Conservation (phyloP, 176 grass and related monocot genomes). For the Oryza meridionalis region DNA sequence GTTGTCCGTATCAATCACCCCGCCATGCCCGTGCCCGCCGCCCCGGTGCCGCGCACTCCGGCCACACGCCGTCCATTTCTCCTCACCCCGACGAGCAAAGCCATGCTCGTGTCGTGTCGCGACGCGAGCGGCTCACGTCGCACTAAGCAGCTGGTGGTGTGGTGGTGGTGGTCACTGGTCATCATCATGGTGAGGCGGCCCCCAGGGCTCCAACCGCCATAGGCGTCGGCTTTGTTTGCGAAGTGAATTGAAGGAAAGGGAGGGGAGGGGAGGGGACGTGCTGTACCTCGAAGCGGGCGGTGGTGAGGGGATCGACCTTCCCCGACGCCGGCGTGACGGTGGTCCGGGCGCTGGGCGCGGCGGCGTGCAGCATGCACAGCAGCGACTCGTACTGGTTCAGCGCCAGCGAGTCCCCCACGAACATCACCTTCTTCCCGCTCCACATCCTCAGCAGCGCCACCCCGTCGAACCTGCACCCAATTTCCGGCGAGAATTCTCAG, state of each 20-base stretch:
- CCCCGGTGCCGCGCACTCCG: background rate
- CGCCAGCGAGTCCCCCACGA: conserved; percentile 92
- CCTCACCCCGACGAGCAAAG: no score
- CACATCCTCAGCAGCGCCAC: conserved; percentile 54
- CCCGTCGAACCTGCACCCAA: conserved; percentile 68
- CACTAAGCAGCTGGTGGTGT: no score
- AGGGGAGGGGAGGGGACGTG: background rate
- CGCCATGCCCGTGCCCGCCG: background rate
- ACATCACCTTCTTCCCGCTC: conserved; percentile 82
- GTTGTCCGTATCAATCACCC: background rate
- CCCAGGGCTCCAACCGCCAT: conserved; percentile 5
- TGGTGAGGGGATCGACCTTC: conserved; percentile 35
- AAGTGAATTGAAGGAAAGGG: no score
- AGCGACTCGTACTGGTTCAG: conserved; percentile 89
- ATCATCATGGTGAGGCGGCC: conserved; percentile 28
- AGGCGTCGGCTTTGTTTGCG: no score
- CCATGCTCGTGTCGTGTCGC: background rate
- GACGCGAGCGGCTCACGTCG: conserved; percentile 3
- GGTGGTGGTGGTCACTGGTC: background rate
- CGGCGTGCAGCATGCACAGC: conserved; percentile 77
- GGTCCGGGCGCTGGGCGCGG: conserved; percentile 34
- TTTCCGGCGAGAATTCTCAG: background rate
- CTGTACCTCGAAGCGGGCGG: conserved; percentile 66
- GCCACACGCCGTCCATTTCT: background rate
- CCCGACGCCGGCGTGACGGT: conserved; percentile 35